These are phyloP conservation scores for Aurinia saxatilis DNA, from an alignment of 345 rosid species.

Conservation along the genomic window DNA sequence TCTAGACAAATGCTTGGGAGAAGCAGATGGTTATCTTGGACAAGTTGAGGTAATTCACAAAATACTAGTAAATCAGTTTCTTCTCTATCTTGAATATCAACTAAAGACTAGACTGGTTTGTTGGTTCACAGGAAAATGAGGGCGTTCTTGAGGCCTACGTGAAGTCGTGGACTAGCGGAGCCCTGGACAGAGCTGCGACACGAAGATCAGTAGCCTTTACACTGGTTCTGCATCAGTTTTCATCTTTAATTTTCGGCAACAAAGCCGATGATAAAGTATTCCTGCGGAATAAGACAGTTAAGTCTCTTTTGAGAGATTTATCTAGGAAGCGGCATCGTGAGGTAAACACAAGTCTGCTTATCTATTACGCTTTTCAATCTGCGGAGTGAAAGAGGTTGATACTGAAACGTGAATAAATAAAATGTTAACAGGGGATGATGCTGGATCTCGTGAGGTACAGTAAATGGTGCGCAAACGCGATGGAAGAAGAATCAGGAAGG, in stretches of 20 bases:
- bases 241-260: constrained; percentile 45
- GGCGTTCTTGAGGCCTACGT: constrained; percentile 62
- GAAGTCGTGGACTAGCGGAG: constrained; percentile 73
- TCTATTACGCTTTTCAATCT: neutral
- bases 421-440: constrained; percentile 57
- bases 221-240: constrained; percentile 58
- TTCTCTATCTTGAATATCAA: neutral
- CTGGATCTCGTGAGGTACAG: constrained; percentile 43
- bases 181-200: constrained; percentile 63
- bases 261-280: constrained; percentile 22
- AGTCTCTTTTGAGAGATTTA: constrained; percentile 63
- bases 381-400: neutral
- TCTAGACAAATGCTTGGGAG: constrained; percentile 53
- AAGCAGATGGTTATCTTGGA: constrained; percentile 69
- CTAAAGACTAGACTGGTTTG: neutral
- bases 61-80: neutral
- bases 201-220: constrained; percentile 58
- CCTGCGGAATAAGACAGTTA: constrained; percentile 51
- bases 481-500: constrained; percentile 18
- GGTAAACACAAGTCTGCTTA: constrained; percentile 36
- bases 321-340: constrained; percentile 49
- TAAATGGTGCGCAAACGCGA: constrained; percentile 17
- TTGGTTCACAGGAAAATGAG: constrained; percentile 52
- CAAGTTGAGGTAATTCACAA: constrained; percentile 57
- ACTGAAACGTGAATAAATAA: neutral